Evolutionary conservation across 441 rosid genomes (phyloP).

Genomic region (Gossypium gossypioides): DNA sequence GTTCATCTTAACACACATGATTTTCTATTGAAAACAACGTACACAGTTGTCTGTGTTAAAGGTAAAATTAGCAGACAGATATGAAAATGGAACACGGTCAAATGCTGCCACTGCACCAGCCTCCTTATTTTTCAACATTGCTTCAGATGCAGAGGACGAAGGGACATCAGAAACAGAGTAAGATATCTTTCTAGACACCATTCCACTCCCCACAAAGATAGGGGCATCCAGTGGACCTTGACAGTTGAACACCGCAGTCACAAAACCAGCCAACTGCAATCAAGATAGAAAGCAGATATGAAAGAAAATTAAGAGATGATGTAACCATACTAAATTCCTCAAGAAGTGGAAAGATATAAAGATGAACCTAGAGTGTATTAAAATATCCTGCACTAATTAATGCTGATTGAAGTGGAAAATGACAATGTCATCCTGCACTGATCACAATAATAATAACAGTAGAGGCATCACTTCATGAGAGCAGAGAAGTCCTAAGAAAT

Average conservation of each 20-base stretch:
- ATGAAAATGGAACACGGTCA: constrained; percentile 96
- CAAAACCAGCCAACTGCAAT: constrained; percentile 90
- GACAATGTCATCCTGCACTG: not conserved
- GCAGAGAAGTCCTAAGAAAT: not conserved
- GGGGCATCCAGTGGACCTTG: constrained; percentile 99
- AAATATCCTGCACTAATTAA: not conserved
- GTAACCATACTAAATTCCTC: constrained; percentile 11
- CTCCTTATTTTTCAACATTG: constrained; percentile 86
- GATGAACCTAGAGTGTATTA: not conserved
- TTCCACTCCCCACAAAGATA: constrained; percentile 91
- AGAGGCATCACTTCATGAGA: not conserved
- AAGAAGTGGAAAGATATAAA: not conserved
- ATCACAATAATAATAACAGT: not conserved
- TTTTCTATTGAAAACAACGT: constrained; percentile 28
- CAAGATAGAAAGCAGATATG: constrained; percentile 11
- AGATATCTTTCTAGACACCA: constrained; percentile 86
- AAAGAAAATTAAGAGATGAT: not conserved
- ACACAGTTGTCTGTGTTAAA: constrained; percentile 93
- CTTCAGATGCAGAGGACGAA: constrained; percentile 72
- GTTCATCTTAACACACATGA: not conserved
- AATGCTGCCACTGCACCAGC: constrained; percentile 98
- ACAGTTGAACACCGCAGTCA: constrained; percentile 96
- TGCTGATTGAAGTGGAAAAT: not conserved
- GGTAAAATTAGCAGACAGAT: constrained; percentile 97
- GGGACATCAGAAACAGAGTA: constrained; percentile 55